Conservation (phyloP, 352 stramenopile species). For the Pythium apleroticum region DNA sequence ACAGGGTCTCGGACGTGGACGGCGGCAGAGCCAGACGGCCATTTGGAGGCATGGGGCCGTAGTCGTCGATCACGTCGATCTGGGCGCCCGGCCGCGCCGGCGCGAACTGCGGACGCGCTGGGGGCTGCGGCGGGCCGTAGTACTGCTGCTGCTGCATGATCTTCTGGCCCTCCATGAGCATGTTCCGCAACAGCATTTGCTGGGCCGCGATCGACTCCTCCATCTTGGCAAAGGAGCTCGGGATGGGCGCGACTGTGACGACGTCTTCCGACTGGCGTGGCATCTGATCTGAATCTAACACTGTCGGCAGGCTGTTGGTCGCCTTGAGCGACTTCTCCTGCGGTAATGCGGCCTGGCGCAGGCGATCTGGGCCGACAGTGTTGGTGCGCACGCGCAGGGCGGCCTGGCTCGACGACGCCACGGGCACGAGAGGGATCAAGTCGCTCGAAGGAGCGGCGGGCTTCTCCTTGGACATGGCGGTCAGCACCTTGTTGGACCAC, state of each 20-base stretch:
- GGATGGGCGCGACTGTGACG: conserved; percentile 53
- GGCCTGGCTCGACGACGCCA: conserved; percentile 6
- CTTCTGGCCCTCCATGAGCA: conserved; percentile 76
- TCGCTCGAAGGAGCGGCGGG: conserved; percentile 26
- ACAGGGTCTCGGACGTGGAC: conserved; percentile 23
- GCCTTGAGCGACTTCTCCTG: conserved; percentile 22
- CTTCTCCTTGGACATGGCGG: conserved; percentile 39
- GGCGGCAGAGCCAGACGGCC: conserved; percentile 28
- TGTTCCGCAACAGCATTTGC: conserved; percentile 66
- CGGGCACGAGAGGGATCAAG: conserved; percentile 12
- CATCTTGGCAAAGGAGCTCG: conserved; percentile 70
- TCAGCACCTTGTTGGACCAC: conserved; percentile 61
- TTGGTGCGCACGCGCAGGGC: conserved; percentile 20
- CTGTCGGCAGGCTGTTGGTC: conserved; percentile 13
- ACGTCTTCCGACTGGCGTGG: conserved; percentile 42
- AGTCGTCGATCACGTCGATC: conserved; percentile 31
- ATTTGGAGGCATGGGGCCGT: conserved; percentile 4
- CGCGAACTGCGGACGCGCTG: conserved; percentile 1
- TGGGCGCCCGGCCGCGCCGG: conserved; percentile 13
- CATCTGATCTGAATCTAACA: conserved; percentile 31
- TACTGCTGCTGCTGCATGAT: conserved; percentile 50
- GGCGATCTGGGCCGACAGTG: conserved; percentile 17
- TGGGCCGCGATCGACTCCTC: conserved; percentile 77
- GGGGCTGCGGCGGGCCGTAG: conserved; percentile 13
- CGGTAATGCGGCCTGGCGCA: conserved; percentile 19